Evolutionary conservation across 2,329 filamentous ascomycete genomes (phyloP), one percentile per base, ranked within the genome.

Genomic region (Pyricularia pennisetigena): DNA sequence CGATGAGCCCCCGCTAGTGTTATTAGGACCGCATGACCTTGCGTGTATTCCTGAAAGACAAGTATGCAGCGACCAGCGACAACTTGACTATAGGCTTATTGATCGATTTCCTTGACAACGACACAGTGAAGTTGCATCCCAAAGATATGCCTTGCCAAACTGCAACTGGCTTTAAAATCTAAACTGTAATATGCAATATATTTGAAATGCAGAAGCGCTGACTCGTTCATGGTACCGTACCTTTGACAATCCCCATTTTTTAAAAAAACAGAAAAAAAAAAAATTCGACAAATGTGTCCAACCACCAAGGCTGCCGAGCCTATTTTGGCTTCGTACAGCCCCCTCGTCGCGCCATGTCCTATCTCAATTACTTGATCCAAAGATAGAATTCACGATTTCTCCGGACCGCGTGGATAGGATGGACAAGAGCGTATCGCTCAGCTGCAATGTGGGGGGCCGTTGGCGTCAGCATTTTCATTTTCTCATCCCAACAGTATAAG

Each of bases 341-440:
- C 20, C 24, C 30, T n/a, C 20, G 8, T 23, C 12, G 49, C 4
- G 5, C 32, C 66, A 67, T 28, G 5, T 26, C 32, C 70, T 66
- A 72, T 35, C 23, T 26, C 16, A 66, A 24, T 66, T 63, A 69
- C 68, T 32, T 71, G 69, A 41, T 9, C 81, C 85, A 77, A 95
- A 95, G 70, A 95, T 89, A 49, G 88, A 90, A 70, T 88, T 79
- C 23, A 94, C 90, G 75, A 95, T 88, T 79, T 95, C 91, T 29
- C 90, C 91, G 41, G 90, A 90, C 68, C 92, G 82, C 29, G 89
- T 87, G 7, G 91, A 87, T 70, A 95, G 81, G 70, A 95, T 90
- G 2, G 91, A 94, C 67, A 96, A 83, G 67, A 96, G 84, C 64
- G 90, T 92, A 78, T 96, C 91, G 76, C 91, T 93, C 79, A 96